Evolutionary conservation across 2,329 filamentous ascomycete species (phyloP), one percentile per base, ranked within the genome.

Genomic region (Atkinsonella hypoxylon): DNA sequence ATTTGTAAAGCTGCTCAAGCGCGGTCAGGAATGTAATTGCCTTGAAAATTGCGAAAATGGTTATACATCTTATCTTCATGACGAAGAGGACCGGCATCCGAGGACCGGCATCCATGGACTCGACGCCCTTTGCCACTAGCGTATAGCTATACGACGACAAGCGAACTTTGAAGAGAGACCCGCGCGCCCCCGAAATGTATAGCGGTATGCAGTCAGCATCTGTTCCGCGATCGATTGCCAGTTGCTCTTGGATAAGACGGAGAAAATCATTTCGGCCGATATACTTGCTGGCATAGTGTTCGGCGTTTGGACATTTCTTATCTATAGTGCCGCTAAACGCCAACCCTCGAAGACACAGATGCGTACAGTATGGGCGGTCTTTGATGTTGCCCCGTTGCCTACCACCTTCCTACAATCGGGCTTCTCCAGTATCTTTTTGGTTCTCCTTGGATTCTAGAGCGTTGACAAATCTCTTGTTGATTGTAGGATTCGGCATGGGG

Each of bases 71-170:
- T 30, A 7, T 61, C 56, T 48, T 70, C 60, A 45, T 67, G 53
- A n/a, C 49, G 55, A 2, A 70, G n/a, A n/a, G n/a, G n/a, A n/a
- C n/a, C n/a, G n/a, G n/a, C n/a, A n/a, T n/a, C n/a, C n/a, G 54
- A 34, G 47, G 47, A 5, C 2, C 18, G 1, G 52, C 31, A 45
- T 66, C 46, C 6, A 48, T 11, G 0, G 22, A 36, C 55, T 70
- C 60, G 13, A 70, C 57, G 4, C 65, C 67, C 55, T 72, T 71
- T 15, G 66, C 66, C 2, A 71, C 60, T 18, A 70, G 57, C 40
- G 63, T 69, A 45, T 71, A 71, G 42, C 66, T 62, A 34, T 64
- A 49, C 1, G 60, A 59, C 3, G 61, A 60, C 1, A 71, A 55
- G 8, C 63, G 52, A 7, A 71, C 38, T 55, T 70, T 70, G 54